Percentiles rank a stretch among this genome's conserved stretches.
phyloP scores from a whole-genome alignment of 2,329 filamentous ascomycete genomes.

The Neoscytalidium dimidiatum region DNA sequence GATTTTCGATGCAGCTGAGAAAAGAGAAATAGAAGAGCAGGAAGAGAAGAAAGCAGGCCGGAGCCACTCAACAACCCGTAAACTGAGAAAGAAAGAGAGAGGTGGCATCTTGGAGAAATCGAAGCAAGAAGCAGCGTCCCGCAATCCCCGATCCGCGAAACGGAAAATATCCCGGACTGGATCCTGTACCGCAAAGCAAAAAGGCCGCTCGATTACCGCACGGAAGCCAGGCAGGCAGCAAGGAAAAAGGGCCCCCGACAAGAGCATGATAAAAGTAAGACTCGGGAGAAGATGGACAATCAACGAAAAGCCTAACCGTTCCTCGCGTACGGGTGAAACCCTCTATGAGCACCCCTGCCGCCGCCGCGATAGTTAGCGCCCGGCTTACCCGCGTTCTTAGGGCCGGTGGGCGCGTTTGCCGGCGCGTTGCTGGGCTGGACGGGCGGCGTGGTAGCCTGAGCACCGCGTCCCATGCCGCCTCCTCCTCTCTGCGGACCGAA shows the following conservation, averaged over 20 bases:
- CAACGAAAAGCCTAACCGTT: conserved; percentile 14
- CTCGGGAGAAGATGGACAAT: conserved; percentile 1
- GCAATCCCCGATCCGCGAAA: neutral
- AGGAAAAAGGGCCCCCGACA: neutral
- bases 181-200: too few species aligned
- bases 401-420: conserved; percentile 87
- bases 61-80: neutral
- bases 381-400: conserved; percentile 90
- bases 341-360: conserved; percentile 71
- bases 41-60: neutral
- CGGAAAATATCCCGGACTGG: neutral
- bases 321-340: conserved; percentile 72
- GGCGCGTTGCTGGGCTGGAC: conserved; percentile 52
- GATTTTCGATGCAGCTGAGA: neutral
- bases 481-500: conserved; percentile 13
- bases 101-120: neutral
- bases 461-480: conserved; percentile 37
- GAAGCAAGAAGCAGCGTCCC: neutral
- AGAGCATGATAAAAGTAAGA: neutral
- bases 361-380: conserved; percentile 93
- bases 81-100: conserved; percentile 1
- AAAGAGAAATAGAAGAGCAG: too few species aligned
- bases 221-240: neutral
- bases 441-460: conserved; percentile 42
- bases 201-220: too few species aligned